Percentiles rank a stretch among this genome's conserved stretches.
Evolutionary conservation across 176 grass and related monocot species (phyloP).

Genomic region (Avena insularis): DNA sequence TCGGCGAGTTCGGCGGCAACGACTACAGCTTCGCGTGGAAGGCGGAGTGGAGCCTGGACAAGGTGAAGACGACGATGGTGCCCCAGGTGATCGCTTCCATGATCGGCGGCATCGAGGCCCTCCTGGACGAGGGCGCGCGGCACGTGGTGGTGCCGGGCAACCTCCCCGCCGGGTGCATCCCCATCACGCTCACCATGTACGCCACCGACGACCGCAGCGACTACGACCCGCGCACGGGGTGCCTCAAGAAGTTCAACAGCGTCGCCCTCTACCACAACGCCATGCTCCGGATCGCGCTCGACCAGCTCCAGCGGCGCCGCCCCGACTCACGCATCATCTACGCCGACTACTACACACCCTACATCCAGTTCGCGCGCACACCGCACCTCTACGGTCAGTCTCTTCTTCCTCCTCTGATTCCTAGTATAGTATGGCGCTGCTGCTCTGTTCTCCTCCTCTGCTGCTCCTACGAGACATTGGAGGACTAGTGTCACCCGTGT

Average conservation of each 20-base stretch:
- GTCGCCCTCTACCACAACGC: slow-evolving; percentile 73
- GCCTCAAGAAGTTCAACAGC: slow-evolving; percentile 72
- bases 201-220: slow-evolving; percentile 35
- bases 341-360: slow-evolving; percentile 75
- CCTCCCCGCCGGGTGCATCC: slow-evolving; percentile 81
- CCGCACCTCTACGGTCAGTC: slow-evolving; percentile 73
- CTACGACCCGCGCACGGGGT: slow-evolving; percentile 71
- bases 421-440: neutral
- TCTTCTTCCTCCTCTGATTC: neutral
- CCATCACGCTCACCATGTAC: slow-evolving; percentile 70
- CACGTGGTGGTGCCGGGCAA: slow-evolving; percentile 76
- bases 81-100: slow-evolving; percentile 65
- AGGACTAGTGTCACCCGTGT: neutral
- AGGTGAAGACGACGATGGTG: slow-evolving; percentile 52
- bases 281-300: slow-evolving; percentile 57
- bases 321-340: slow-evolving; percentile 63
- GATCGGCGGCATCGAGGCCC: slow-evolving; percentile 43
- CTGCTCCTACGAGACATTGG: neutral
- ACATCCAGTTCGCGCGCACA: slow-evolving; percentile 56
- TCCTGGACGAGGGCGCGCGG: slow-evolving; percentile 64
- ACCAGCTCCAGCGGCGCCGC: slow-evolving; percentile 51
- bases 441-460: neutral
- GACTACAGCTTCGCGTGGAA: slow-evolving; percentile 82
- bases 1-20: slow-evolving; percentile 94
- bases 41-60: slow-evolving; percentile 58